Percentiles rank a stretch among this genome's conserved stretches.
These are phyloP conservation scores for Truncatella angustata DNA, from an alignment of 2,329 filamentous ascomycete genomes.

Conservation along the genomic window DNA sequence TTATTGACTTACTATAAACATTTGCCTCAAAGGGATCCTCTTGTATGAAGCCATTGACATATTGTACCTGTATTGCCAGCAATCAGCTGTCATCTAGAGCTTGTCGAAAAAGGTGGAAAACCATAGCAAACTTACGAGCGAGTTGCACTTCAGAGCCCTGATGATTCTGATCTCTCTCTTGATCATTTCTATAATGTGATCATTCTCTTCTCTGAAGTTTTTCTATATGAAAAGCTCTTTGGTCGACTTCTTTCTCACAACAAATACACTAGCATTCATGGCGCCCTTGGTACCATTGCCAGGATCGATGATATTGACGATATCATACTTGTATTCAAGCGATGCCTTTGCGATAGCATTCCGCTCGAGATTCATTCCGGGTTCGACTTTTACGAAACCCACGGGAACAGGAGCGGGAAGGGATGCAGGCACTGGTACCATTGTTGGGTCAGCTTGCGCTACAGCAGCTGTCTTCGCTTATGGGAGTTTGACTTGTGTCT, in stretches of 20 bases:
- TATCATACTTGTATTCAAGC: conserved; percentile 8
- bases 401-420: background rate
- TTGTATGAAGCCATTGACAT: conserved; percentile 10
- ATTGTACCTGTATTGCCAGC: conserved; percentile 4
- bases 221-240: conserved; percentile 12
- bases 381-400: background rate
- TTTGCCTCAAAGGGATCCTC: conserved; percentile 7
- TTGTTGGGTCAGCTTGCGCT: no score
- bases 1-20: conserved; percentile 10
- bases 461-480: background rate
- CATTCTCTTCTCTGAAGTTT: conserved; percentile 6
- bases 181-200: conserved; percentile 5
- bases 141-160: conserved; percentile 3
- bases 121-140: background rate
- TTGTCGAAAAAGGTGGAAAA: background rate
- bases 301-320: conserved; percentile 8
- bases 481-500: no score
- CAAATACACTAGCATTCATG: conserved; percentile 13
- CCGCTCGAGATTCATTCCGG: background rate
- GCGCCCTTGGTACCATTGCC: conserved; percentile 8
- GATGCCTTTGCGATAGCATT: background rate
- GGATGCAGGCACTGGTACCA: background rate
- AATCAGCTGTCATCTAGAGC: background rate
- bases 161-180: conserved; percentile 9
- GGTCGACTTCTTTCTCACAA: conserved; percentile 6